Base-by-base conservation (phyloP, 75 land plant species). In the Cunninghamia lanceolata region DNA sequence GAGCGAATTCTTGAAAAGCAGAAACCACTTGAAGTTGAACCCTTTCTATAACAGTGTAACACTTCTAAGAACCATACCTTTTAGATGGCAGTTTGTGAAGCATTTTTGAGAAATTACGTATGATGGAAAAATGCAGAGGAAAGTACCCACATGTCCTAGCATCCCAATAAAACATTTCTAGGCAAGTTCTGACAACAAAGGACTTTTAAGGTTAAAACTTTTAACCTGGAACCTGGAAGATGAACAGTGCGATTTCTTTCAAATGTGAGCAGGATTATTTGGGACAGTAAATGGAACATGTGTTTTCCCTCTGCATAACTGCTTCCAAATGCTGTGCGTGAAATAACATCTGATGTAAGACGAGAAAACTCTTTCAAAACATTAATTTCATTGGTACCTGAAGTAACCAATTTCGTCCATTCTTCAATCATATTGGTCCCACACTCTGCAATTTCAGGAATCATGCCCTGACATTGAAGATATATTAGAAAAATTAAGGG, bases 271-370 rank as follows among this genome's bases (percentile, higher is more conserved):
- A 59, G 32, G 7, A 82, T 52, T 28, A 32, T 86, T 83, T 93
- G 86, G 2, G 82, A 46, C 84, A 91, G 88, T 45, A 91, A 88
- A 79, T 90, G 82, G 63, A 92, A 89, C 36, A 92, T 86, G 21
- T 76, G 17, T 43, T 84, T 89, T 9, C 94, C 93, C 82, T 90
- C 88, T 84, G 86, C 82, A 86, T 89, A 90, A 86, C 83, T 93
- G 89, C 91, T 89, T 52, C 94, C 94, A 87, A 93, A 93, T 36
- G 94, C 93, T 52, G 94, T 86, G 39, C 88, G 71, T 16, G 94
- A 89, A 35, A 93, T 93, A 38, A 87, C 89, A 86, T 92, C 92
- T 75, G 87, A 88, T 35, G 92, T 89, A n/a, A 94, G 79, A 9
- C 66, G 85, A 13, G 85, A 87, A 63, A 94, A 85, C 83, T 91